Conservation (phyloP, 116 monocot species). For the Trichopus zeylanicus region DNA sequence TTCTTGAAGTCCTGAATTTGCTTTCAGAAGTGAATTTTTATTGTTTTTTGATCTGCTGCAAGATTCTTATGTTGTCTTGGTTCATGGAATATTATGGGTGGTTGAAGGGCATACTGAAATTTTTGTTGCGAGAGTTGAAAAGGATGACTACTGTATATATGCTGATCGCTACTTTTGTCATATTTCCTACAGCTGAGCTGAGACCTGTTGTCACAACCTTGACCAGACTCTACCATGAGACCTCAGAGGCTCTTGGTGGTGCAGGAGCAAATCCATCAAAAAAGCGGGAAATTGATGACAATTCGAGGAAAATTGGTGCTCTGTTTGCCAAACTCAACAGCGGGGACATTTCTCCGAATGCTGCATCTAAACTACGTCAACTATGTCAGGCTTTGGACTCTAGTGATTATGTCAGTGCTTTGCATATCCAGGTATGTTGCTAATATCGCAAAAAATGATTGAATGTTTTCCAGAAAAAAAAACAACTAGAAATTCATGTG, state of each 20-base stretch:
- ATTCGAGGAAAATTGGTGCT: slow-evolving; percentile 85
- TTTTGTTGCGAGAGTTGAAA: no score
- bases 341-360: slow-evolving; percentile 86
- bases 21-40: no score
- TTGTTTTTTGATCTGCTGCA: no score
- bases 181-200: slow-evolving; percentile 68
- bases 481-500: no score
- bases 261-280: slow-evolving; percentile 66
- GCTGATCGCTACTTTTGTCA: neutral
- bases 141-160: no score
- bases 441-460: neutral
- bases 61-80: no score
- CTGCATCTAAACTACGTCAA: slow-evolving; percentile 77
- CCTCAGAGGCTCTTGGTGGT: slow-evolving; percentile 85
- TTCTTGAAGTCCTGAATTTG: no score
- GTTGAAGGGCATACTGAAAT: no score
- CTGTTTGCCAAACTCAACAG: slow-evolving; percentile 82
- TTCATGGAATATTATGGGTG: no score
- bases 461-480: no score
- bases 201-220: slow-evolving; percentile 72
- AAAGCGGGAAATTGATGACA: slow-evolving; percentile 94
- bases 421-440: slow-evolving; percentile 78
- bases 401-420: slow-evolving; percentile 63
- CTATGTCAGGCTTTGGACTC: slow-evolving; percentile 77
- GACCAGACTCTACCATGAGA: slow-evolving; percentile 82